phyloP scores from a whole-genome alignment of 2,329 filamentous ascomycete genomes.

The Ciborinia camelliae region DNA sequence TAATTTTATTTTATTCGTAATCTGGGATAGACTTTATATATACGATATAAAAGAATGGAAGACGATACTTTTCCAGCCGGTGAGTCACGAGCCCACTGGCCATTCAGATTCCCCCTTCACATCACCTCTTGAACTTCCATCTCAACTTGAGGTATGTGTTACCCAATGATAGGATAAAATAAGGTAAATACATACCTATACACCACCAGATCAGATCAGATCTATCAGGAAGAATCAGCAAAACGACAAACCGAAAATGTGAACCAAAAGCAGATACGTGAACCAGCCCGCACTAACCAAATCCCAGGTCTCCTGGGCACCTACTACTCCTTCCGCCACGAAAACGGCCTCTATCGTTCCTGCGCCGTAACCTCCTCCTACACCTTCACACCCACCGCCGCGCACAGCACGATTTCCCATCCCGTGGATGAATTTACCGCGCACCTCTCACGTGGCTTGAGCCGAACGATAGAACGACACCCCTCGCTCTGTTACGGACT shows the following conservation, averaged over 20 bases:
- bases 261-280: background rate
- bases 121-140: background rate
- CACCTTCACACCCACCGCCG: background rate
- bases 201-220: background rate
- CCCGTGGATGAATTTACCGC: background rate
- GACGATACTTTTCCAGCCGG: constrained; percentile 8
- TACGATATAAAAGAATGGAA: background rate
- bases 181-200: no score
- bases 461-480: background rate
- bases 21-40: no score
- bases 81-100: background rate
- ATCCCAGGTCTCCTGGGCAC: background rate
- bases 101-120: background rate
- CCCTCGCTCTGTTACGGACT: background rate
- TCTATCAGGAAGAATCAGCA: no score
- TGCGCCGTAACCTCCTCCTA: constrained; percentile 2
- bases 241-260: background rate
- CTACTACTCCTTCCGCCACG: background rate
- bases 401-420: background rate
- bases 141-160: background rate
- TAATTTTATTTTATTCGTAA: no score
- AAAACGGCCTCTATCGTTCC: constrained; percentile 5
- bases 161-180: background rate
- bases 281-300: background rate
- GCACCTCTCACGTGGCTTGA: background rate